Conservation (phyloP, 495 filamentous ascomycete species). For the Hypoxylon fuscum region DNA sequence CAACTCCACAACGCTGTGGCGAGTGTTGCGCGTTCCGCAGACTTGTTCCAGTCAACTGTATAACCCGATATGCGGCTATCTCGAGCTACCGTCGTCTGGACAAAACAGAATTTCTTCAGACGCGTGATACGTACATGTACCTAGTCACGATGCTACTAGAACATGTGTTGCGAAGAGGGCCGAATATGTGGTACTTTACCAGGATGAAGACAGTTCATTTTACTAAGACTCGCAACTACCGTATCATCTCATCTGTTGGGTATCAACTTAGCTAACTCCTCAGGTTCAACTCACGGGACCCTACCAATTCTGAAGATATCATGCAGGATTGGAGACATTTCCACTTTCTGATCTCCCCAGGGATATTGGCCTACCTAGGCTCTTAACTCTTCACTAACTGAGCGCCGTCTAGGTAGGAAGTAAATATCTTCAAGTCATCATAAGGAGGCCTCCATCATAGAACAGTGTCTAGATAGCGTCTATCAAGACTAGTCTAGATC, state of each 20-base stretch:
- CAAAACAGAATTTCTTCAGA: constrained; percentile 13
- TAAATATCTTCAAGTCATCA: background rate
- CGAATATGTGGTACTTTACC: constrained; percentile 25
- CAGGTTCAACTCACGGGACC: background rate
- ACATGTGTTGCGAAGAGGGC: constrained; percentile 11
- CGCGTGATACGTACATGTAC: constrained; percentile 26
- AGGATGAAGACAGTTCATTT: constrained; percentile 10
- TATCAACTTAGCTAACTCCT: background rate
- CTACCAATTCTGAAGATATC: constrained; percentile 4
- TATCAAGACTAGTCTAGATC: constrained; percentile 3
- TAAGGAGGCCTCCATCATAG: background rate
- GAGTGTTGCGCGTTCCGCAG: constrained; percentile 38
- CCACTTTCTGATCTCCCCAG: background rate
- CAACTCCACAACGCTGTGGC: constrained; percentile 32
- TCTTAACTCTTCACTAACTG: too few relatives aligned
- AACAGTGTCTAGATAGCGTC: background rate
- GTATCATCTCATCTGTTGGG: constrained; percentile 1
- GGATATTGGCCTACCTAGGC: background rate
- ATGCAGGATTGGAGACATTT: constrained; percentile 14
- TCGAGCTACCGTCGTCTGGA: constrained; percentile 20
- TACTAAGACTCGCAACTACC: constrained; percentile 5
- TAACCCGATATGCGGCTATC: constrained; percentile 37
- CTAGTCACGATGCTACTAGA: constrained; percentile 18
- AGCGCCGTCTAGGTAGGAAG: background rate
- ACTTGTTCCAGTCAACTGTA: constrained; percentile 20